Percentiles rank a stretch among this genome's conserved stretches.
phyloP scores from a whole-genome alignment of 192 early-diverging fungal genomes.

The Coemansia sp. region DNA sequence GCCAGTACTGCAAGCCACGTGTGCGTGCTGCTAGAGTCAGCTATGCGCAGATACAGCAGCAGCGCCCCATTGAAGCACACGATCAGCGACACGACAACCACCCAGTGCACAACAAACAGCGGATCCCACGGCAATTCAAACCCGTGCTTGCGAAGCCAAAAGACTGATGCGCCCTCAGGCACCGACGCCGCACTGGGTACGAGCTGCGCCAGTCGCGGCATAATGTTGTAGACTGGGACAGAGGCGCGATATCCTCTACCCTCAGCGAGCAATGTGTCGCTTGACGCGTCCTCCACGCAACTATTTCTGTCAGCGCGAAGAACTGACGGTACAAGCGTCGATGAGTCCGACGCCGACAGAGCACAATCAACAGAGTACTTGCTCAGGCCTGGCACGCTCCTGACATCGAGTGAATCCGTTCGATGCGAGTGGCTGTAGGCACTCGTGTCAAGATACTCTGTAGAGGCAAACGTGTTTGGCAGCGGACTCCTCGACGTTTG shows the following conservation, averaged over 20 bases:
- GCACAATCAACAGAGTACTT: constrained; percentile 31
- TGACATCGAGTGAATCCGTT: neutral
- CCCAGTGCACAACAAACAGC: constrained; percentile 50
- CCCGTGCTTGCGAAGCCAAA: constrained; percentile 52
- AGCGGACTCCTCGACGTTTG: neutral
- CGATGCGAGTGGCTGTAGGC: constrained; percentile 11
- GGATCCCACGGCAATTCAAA: constrained; percentile 54
- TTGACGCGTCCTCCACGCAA: neutral
- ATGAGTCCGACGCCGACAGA: constrained; percentile 36
- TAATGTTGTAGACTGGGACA: neutral
- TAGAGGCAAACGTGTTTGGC: neutral
- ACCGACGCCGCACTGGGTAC: constrained; percentile 38
- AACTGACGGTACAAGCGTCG: constrained; percentile 30
- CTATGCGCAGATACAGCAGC: constrained; percentile 30
- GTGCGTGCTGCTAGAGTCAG: neutral
- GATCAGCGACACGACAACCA: constrained; percentile 17
- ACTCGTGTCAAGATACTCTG: constrained; percentile 4
- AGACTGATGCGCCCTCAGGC: constrained; percentile 33
- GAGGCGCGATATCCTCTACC: constrained; percentile 3
- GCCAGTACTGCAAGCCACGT: constrained; percentile 26
- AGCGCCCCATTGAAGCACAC: constrained; percentile 14
- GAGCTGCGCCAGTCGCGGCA: constrained; percentile 15
- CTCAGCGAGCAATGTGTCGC: constrained; percentile 3
- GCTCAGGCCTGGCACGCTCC: constrained; percentile 4
- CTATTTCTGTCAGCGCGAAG: constrained; percentile 9